These are phyloP conservation scores for Cutaneotrichosporon sp. DNA, from an alignment of 1,284 basidiomycete genomes.

Conservation along the genomic window DNA sequence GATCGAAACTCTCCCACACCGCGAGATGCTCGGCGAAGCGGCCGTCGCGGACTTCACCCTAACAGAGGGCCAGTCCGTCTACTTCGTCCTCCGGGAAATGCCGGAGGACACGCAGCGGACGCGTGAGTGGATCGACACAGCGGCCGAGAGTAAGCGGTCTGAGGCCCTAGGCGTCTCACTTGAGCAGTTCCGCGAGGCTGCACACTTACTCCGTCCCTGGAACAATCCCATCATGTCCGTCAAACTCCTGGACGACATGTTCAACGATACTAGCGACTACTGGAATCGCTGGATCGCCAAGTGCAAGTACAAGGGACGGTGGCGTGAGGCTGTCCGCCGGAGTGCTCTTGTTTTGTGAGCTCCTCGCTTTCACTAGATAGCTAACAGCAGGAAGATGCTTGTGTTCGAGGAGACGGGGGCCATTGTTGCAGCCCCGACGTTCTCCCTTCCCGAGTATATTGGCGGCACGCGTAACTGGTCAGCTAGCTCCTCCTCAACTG, in stretches of 20 bases:
- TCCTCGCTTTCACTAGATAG: not conserved
- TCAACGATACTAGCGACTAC: conserved; percentile 64
- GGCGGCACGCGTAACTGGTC: conserved; percentile 79
- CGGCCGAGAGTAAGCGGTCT: not conserved
- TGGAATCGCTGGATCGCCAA: conserved; percentile 80
- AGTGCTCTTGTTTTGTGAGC: conserved; percentile 65
- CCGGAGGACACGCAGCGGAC: conserved; percentile 33
- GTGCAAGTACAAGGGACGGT: conserved; percentile 70
- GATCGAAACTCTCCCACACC: conserved; percentile 37
- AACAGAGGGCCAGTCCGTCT: conserved; percentile 74
- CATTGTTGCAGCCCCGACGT: conserved; percentile 86
- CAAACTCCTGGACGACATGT: conserved; percentile 28
- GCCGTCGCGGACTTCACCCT: conserved; percentile 54
- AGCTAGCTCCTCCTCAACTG: not conserved
- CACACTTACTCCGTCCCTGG: conserved; percentile 53
- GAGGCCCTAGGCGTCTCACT: conserved; percentile 53
- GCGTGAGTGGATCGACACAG: not conserved
- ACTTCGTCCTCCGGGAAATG: conserved; percentile 67
- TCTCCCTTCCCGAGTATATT: conserved; percentile 84
- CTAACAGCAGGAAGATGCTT: conserved; percentile 43
- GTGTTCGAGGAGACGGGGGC: conserved; percentile 57
- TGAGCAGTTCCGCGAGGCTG: conserved; percentile 54
- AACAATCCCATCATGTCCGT: conserved; percentile 61
- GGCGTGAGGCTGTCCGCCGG: conserved; percentile 85
- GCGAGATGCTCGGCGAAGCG: conserved; percentile 38